Base-by-base conservation (phyloP, 2,329 filamentous ascomycete species). In the Mycosphaerella sp. region DNA sequence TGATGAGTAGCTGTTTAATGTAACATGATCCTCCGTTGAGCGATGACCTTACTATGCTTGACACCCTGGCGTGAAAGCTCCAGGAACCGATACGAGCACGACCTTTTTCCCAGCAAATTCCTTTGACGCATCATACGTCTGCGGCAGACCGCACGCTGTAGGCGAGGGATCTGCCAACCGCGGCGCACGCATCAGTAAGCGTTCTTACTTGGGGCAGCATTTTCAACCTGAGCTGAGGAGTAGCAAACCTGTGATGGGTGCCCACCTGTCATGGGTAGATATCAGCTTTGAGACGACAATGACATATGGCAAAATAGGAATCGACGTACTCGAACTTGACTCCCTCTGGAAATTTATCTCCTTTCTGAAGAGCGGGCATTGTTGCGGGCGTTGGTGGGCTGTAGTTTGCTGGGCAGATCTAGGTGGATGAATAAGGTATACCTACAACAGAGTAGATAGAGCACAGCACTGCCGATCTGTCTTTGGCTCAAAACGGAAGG, bases 21-120 rank as follows among this genome's bases (percentile, higher is more conserved):
- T n/a, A n/a, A n/a, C n/a, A n/a, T n/a, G n/a, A n/a, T n/a, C n/a
- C n/a, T n/a, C n/a, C n/a, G n/a, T n/a, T n/a, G n/a, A n/a, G n/a
- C n/a, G 30, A 34, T 6, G 9, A 34, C 13, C 30, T 12, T 34
- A 34, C 30, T 79, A 78, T 65, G 81, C 85, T 62, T 87, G 85
- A 81, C 89, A 95, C 63, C 86, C 86, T 25, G 89, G 88, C 37
- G 88, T 94, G 79, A 94, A 94, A 10, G 62, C 51, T 32, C 82
- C 83, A 21, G 84, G 84, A 28, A 86, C 79, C 52, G 80, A 77
- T 71, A 87, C 81, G 56, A 87, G 72, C 52, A 87, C 79, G 56
- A 86, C 82, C 69, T 85, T 86, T 76, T 86, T 86, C 71, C 80
- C 73, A 50, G 77, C 76, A 73, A 80, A 87, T 68, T 85, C 79